Percentiles rank a stretch among this genome's conserved stretches.
Conservation (phyloP, 2,329 filamentous ascomycete species). For the Fusarium sp. region DNA sequence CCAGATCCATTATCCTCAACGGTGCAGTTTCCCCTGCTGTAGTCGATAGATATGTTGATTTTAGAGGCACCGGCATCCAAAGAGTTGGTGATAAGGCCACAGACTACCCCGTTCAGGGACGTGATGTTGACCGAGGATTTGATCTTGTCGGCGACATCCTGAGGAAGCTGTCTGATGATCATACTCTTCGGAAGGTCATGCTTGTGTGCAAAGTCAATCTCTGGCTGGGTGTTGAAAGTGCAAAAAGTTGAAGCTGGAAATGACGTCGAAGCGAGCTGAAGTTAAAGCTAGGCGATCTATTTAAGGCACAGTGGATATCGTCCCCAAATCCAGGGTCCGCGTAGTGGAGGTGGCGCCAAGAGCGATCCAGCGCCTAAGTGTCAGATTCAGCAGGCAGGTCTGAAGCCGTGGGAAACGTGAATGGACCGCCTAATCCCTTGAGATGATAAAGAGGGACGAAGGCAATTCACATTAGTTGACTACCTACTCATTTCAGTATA, state of each 20-base stretch:
- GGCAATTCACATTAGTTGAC: background rate
- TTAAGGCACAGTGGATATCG: conserved; percentile 40
- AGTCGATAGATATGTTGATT: conserved; percentile 79
- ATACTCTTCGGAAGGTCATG: conserved; percentile 55
- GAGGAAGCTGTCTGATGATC: conserved; percentile 77
- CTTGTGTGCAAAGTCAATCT: conserved; percentile 6
- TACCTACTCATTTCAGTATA: background rate
- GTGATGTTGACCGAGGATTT: conserved; percentile 86
- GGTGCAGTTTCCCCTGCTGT: conserved; percentile 78
- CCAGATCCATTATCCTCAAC: conserved; percentile 89
- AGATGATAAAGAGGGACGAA: background rate
- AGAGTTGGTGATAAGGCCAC: conserved; percentile 83
- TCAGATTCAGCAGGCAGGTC: conserved; percentile 10
- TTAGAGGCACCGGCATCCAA: conserved; percentile 81
- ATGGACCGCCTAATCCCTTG: background rate
- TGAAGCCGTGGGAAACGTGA: conserved; percentile 16
- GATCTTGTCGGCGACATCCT: conserved; percentile 80
- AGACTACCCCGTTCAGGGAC: conserved; percentile 76
- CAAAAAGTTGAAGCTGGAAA: conserved; percentile 14
- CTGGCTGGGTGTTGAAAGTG: conserved; percentile 12
- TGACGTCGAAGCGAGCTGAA: conserved; percentile 40
- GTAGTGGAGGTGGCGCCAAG: conserved; percentile 44
- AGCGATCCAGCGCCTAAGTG: conserved; percentile 29
- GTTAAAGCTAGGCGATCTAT: conserved; percentile 30
- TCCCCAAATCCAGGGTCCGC: conserved; percentile 41